Percentiles rank a stretch among this genome's conserved stretches.
Evolutionary conservation across 805 yeast species (phyloP).

Genomic region (Wickerhamomyces chambardii): DNA sequence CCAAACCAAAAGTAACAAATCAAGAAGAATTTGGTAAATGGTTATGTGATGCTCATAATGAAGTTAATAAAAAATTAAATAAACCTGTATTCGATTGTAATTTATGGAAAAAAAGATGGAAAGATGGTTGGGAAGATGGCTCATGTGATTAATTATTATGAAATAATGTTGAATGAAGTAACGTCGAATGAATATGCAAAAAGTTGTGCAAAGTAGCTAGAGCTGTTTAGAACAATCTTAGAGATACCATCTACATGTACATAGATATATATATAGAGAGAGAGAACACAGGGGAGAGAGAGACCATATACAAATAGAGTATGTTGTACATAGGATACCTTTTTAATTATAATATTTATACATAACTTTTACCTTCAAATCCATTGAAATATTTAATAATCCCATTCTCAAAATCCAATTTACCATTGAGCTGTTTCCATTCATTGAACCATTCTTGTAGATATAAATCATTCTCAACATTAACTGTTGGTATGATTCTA

Average conservation of each 20-base stretch:
- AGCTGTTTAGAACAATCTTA: too few species aligned
- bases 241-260: too few species aligned
- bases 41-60: slow-evolving; percentile 94
- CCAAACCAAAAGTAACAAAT: slow-evolving; percentile 45
- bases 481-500: slow-evolving; percentile 75
- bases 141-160: not conserved
- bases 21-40: slow-evolving; percentile 82
- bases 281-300: too few species aligned
- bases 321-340: too few species aligned
- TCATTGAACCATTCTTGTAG: slow-evolving; percentile 25
- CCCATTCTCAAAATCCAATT: not conserved
- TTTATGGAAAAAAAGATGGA: slow-evolving; percentile 92
- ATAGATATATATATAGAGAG: too few species aligned
- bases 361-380: not conserved
- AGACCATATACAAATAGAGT: too few species aligned
- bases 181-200: too few species aligned
- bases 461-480: slow-evolving; percentile 20
- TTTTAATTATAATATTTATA: too few species aligned
- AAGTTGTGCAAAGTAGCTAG: too few species aligned
- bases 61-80: slow-evolving; percentile 80
- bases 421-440: slow-evolving; percentile 25
- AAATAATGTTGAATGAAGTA: too few species aligned
- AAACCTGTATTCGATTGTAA: slow-evolving; percentile 82
- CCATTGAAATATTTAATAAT: not conserved
- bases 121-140: slow-evolving; percentile 73